Evolutionary conservation across 2,329 filamentous ascomycete species (phyloP), one percentile per base, ranked within the genome.

Genomic region (Plectosphaerella sp.): DNA sequence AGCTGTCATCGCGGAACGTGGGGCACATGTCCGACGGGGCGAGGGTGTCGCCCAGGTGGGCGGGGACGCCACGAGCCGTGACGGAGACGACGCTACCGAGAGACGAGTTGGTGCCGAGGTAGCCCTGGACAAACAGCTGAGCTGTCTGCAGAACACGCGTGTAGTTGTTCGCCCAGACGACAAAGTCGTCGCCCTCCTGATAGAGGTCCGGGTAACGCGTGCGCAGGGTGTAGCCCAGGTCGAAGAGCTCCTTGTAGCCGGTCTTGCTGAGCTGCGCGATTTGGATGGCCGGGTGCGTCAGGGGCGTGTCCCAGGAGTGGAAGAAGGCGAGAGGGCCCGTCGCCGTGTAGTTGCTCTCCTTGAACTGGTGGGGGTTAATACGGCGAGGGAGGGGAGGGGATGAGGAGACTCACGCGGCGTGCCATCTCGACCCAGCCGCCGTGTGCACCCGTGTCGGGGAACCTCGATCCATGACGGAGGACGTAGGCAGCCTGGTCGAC

Each of bases 111-210:
- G 76, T 72, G 0, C 83, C 83, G 0, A 87, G 64, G 60, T 80
- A 87, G 8, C 84, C 84, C 33, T 76, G 75, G 1, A 83, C 71
- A 56, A 87, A 88, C 45, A 82, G 73, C 49, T 79, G 71, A 2
- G 83, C 83, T 2, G 82, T 84, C 62, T 87, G 80, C 11, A 86
- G 69, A 1, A 85, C 82, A 6, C 82, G 76, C 6, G 80, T 77
- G 63, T 87, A 87, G 58, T 83, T 79, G 62, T 88, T 88, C 16
- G 82, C 77, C 81, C 82, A 88, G 7, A 84, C 76, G 9, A 77
- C 70, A 58, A 87, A 86, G 9, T 70, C 61, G 5, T 75, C 69
- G 7, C 75, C 73, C 48, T 77, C 71, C 1, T 62, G 58, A 57
- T 80, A 80, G 16, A 87, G 72, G 37, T 76, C 64, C 0, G 75